Evolutionary conservation across 139 green algal species (phyloP).

Genomic region (Auxenochlorella pyrenoidosa): DNA sequence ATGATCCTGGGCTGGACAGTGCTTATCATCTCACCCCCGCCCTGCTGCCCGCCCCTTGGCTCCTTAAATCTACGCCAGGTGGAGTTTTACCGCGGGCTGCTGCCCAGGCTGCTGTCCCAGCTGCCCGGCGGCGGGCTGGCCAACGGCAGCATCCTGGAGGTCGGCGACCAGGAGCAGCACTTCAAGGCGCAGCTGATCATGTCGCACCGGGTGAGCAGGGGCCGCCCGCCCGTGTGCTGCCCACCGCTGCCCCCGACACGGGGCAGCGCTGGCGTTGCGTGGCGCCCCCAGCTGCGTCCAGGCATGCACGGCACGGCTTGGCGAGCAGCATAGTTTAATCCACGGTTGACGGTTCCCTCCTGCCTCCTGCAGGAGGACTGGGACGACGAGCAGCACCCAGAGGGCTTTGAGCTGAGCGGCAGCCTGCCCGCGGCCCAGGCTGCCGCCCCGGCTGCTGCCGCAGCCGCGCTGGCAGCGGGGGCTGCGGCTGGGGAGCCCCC

Average conservation of each 20-base stretch:
- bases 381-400: slow-evolving; percentile 66
- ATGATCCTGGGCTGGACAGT: too few relatives aligned
- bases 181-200: slow-evolving; percentile 71
- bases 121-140: slow-evolving; percentile 80
- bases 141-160: slow-evolving; percentile 64
- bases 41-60: neutral
- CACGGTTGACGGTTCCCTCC: too few relatives aligned
- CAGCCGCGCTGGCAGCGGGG: neutral
- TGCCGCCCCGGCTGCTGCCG: neutral
- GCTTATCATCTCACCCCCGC: neutral
- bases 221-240: too few relatives aligned
- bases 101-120: slow-evolving; percentile 54
- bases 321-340: too few relatives aligned
- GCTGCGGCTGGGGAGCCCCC: neutral
- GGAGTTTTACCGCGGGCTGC: slow-evolving; percentile 44
- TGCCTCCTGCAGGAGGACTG: slow-evolving; percentile 53
- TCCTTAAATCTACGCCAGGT: neutral
- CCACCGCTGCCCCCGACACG: too few relatives aligned
- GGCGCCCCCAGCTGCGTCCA: too few relatives aligned
- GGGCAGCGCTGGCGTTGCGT: too few relatives aligned
- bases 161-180: slow-evolving; percentile 83
- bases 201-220: neutral
- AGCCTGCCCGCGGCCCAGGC: slow-evolving; percentile 30
- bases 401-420: slow-evolving; percentile 69
- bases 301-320: too few relatives aligned